Percentiles rank a stretch among this genome's conserved stretches.
Conservation (phyloP, 73 alveolate species). For the Paramecium tetraurelia region DNA sequence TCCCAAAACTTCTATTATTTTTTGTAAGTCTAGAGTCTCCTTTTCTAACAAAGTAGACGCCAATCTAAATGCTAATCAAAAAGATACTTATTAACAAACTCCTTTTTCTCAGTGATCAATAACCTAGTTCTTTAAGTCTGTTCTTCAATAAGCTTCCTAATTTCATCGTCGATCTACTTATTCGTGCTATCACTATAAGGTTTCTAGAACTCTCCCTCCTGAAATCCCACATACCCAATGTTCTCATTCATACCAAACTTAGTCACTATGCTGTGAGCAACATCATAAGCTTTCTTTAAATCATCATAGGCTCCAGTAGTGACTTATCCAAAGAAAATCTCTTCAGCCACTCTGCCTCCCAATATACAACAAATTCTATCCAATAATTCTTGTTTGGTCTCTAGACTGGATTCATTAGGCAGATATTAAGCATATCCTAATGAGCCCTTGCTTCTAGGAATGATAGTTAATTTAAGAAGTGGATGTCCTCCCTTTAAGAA, state of each 20-base stretch:
- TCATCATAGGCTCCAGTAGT: constrained; percentile 79
- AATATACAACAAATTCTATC: constrained; percentile 79
- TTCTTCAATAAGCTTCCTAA: constrained; percentile 53
- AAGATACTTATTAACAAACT: constrained; percentile 66
- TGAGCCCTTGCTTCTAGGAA: constrained; percentile 86
- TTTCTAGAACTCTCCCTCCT: constrained; percentile 77
- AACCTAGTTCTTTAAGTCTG: constrained; percentile 49
- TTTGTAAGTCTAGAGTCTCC: constrained; percentile 75
- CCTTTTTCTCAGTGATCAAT: constrained; percentile 34
- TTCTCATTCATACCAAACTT: constrained; percentile 78
- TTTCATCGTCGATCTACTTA: constrained; percentile 68
- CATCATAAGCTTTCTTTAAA: constrained; percentile 76
- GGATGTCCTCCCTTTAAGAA: constrained; percentile 85
- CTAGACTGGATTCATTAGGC: constrained; percentile 78
- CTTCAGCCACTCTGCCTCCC: constrained; percentile 87
- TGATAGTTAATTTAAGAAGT: constrained; percentile 67
- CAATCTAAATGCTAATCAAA: constrained; percentile 49
- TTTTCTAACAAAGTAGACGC: constrained; percentile 71
- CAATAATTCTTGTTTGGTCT: constrained; percentile 70
- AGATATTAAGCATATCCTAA: constrained; percentile 86
- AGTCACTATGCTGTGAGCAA: constrained; percentile 73
- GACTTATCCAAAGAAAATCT: constrained; percentile 70
- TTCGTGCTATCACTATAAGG: constrained; percentile 75
- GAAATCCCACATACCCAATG: constrained; percentile 72
- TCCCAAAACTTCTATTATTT: constrained; percentile 75